phyloP scores from a whole-genome alignment of 257 asterid genomes.

The Capsicum chinense region DNA sequence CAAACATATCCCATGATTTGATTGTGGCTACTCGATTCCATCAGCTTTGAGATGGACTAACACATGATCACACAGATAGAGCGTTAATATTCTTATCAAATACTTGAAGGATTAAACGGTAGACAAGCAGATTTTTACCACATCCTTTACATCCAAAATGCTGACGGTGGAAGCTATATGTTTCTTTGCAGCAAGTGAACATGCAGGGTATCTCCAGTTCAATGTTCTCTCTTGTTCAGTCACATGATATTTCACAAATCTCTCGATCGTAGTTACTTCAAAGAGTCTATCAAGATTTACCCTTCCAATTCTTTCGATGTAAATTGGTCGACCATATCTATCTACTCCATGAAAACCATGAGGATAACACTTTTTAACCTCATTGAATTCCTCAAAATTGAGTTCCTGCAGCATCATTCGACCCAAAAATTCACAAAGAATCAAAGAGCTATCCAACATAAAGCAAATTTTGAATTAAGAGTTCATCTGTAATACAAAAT shows the following conservation, averaged over 20 bases:
- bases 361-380: conserved; percentile 71
- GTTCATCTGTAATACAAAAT: not conserved
- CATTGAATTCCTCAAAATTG: conserved; percentile 54
- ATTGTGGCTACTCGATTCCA: not conserved
- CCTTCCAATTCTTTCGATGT: conserved; percentile 75
- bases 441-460: not conserved
- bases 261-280: conserved; percentile 60
- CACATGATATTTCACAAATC: conserved; percentile 71
- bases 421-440: not conserved
- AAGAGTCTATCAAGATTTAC: conserved; percentile 53
- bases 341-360: conserved; percentile 88
- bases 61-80: not conserved
- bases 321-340: conserved; percentile 70
- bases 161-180: conserved; percentile 76
- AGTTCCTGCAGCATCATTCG: conserved; percentile 56
- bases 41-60: not conserved
- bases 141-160: conserved; percentile 78
- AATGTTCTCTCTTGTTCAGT: conserved; percentile 72
- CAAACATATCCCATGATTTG: not conserved
- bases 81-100: not conserved
- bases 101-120: not conserved
- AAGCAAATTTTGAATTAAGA: too few species aligned
- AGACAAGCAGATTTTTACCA: conserved; percentile 44
- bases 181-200: conserved; percentile 75
- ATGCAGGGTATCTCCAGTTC: conserved; percentile 67